phyloP scores from a whole-genome alignment of 176 grass and related monocot species.

The Saccharum officinarum region DNA sequence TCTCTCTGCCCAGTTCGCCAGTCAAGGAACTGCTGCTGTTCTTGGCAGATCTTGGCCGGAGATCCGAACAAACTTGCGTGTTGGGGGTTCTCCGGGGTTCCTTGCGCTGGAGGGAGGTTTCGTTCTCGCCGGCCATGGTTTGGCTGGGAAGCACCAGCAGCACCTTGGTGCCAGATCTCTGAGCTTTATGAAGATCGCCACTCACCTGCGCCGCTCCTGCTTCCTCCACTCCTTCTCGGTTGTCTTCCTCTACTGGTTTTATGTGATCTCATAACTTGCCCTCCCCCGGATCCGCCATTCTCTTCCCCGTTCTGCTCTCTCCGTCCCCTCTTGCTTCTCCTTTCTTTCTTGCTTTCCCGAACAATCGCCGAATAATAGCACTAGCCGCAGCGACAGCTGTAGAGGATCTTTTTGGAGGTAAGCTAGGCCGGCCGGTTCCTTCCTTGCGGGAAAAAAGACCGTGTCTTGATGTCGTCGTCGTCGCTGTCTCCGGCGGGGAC shows the following conservation, averaged over 20 bases:
- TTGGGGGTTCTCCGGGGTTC: slow-evolving; percentile 8
- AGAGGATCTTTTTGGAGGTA: not conserved
- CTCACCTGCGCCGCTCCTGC: slow-evolving; percentile 74
- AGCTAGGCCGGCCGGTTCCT: not conserved
- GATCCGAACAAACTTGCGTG: not conserved
- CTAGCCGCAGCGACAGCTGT: not conserved
- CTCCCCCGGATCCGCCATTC: slow-evolving; percentile 11
- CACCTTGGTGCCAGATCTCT: slow-evolving; percentile 40
- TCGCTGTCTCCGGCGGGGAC: slow-evolving; percentile 41
- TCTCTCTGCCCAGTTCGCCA: not conserved
- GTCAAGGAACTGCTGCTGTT: not conserved
- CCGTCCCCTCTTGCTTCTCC: not conserved
- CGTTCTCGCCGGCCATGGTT: slow-evolving; percentile 50
- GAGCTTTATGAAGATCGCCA: slow-evolving; percentile 82
- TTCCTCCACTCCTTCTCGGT: slow-evolving; percentile 97
- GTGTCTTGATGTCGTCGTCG: slow-evolving; percentile 38
- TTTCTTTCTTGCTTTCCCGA: slow-evolving; percentile 1
- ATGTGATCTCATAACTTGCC: slow-evolving; percentile 90
- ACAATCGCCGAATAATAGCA: slow-evolving; percentile 35
- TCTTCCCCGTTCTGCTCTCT: not conserved
- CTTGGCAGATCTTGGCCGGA: slow-evolving; percentile 32
- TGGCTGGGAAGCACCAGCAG: slow-evolving; percentile 31
- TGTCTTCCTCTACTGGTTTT: slow-evolving; percentile 98
- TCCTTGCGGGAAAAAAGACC: no score
- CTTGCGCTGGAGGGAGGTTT: slow-evolving; percentile 63